Evolutionary conservation across 1,284 basidiomycete genomes (phyloP), one percentile per base, ranked within the genome.

Genomic region (Cryptococcus maquisensis): DNA sequence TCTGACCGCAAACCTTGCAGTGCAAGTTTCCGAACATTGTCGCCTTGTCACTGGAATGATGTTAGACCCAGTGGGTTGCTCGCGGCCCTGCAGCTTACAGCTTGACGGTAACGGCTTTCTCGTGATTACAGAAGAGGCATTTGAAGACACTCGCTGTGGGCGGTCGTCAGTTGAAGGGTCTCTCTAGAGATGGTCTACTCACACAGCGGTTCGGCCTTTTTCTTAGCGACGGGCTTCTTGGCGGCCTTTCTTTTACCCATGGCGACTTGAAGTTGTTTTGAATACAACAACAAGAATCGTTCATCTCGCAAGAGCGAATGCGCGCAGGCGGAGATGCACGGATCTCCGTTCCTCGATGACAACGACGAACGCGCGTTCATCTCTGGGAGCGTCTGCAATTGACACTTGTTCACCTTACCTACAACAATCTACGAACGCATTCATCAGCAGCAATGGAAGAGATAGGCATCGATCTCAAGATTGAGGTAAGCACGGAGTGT

Each of bases 391-490:
- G 43, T 55, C 49, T 38, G 18, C 42, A 49, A 47, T 20, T 32
- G n/a, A 48, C 47, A 49, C 52, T 43, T 16, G 21, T 37, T 54
- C 38, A 24, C 40, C 51, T 7, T 48, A 8, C 28, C 10, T 4
- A 8, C 36, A 4, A 36, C 41, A 44, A 47, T 38, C 32, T n/a
- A 28, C 24, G 47, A 40, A 15, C 39, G 18, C 7, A 44, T 9
- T 23, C 32, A 39, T 37, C 48, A 45, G n/a, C 10, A 56, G 68
- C 10, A n/a, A 80, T 80, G 79, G 78, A 80, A 55, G 77, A 80
- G 58, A 76, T 80, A 21, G 79, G 79, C 26, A 94, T 94, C 67
- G 86, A 91, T 68, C 84, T 93, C 32, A 84, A 86, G 75, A 86
- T 86, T 70, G 85, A 87, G 81, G 91, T 90, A 57, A 67, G 83